These are phyloP conservation scores for Pascua guehoae DNA, from an alignment of 1,284 basidiomycete genomes.

Conservation along the genomic window DNA sequence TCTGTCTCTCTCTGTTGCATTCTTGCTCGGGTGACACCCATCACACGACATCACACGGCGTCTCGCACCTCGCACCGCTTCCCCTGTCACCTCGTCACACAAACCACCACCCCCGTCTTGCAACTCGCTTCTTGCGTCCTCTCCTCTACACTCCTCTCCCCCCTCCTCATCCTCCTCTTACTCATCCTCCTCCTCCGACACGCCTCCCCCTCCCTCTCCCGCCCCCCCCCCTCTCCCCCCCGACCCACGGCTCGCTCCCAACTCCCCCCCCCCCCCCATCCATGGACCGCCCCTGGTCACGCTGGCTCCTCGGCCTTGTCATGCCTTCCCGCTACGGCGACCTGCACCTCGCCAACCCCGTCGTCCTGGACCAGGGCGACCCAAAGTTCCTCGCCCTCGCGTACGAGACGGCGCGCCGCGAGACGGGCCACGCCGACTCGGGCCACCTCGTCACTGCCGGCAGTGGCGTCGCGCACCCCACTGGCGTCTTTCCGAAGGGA, in stretches of 20 bases:
- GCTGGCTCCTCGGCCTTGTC: conserved; percentile 15
- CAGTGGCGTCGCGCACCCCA: too few species aligned
- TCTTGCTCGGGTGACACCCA: too few species aligned
- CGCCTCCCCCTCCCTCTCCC: not conserved
- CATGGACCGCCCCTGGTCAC: conserved; percentile 6
- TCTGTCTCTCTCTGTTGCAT: too few species aligned
- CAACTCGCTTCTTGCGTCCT: too few species aligned
- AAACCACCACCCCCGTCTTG: too few species aligned
- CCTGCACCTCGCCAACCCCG: not conserved
- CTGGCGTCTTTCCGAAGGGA: too few species aligned
- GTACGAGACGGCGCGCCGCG: too few species aligned
- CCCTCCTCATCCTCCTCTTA: not conserved
- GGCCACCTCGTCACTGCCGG: not conserved
- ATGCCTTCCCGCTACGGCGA: conserved; percentile 3
- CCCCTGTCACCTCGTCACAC: too few species aligned
- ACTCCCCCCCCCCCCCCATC: not conserved
- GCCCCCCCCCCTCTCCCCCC: not conserved
- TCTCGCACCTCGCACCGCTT: too few species aligned
- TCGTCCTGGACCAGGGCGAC: not conserved
- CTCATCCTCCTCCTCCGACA: not conserved
- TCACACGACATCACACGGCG: too few species aligned
- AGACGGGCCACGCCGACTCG: not conserved
- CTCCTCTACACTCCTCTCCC: not conserved
- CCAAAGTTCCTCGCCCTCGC: too few species aligned
- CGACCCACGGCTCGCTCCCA: not conserved